These are phyloP conservation scores for Fusarium sarcochroum DNA, from an alignment of 2,329 filamentous ascomycete genomes.

Conservation along the genomic window DNA sequence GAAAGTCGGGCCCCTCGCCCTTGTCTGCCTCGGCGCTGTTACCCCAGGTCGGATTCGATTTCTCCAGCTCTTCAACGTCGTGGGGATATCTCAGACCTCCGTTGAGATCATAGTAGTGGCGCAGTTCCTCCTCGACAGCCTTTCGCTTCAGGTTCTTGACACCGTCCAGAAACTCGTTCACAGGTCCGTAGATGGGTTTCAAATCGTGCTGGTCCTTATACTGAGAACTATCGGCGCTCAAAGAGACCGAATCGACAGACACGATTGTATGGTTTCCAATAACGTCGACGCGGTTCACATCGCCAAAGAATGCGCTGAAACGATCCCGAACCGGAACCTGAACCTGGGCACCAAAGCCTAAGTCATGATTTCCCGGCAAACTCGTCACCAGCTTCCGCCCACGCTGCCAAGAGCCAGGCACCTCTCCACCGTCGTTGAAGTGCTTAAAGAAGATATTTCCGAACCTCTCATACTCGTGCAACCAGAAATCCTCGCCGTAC, in stretches of 20 bases:
- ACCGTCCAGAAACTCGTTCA: slow-evolving; percentile 80
- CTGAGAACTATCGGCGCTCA: slow-evolving; percentile 77
- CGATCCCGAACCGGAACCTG: slow-evolving; percentile 84
- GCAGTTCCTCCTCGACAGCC: slow-evolving; percentile 77
- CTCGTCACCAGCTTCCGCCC: slow-evolving; percentile 86
- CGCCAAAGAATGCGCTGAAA: slow-evolving; percentile 90
- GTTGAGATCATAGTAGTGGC: slow-evolving; percentile 71
- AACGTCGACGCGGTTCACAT: slow-evolving; percentile 90
- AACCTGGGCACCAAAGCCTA: slow-evolving; percentile 90
- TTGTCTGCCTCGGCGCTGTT: slow-evolving; percentile 55
- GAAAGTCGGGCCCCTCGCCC: slow-evolving; percentile 73
- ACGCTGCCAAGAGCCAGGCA: slow-evolving; percentile 70
- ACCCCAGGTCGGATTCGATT: slow-evolving; percentile 54
- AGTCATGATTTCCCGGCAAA: slow-evolving; percentile 93
- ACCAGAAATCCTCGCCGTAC: slow-evolving; percentile 88
- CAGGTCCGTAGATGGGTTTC: slow-evolving; percentile 79
- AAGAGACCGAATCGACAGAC: slow-evolving; percentile 87
- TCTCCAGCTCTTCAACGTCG: slow-evolving; percentile 69
- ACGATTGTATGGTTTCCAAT: slow-evolving; percentile 97
- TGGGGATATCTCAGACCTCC: slow-evolving; percentile 71
- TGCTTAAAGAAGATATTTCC: slow-evolving; percentile 84
- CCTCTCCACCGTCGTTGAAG: slow-evolving; percentile 71
- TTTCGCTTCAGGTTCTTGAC: slow-evolving; percentile 76
- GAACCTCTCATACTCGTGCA: slow-evolving; percentile 88
- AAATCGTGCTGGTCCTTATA: slow-evolving; percentile 67